Evolutionary conservation across 345 rosid genomes (phyloP).

Genomic region (Zanthoxylum bungeanum): DNA sequence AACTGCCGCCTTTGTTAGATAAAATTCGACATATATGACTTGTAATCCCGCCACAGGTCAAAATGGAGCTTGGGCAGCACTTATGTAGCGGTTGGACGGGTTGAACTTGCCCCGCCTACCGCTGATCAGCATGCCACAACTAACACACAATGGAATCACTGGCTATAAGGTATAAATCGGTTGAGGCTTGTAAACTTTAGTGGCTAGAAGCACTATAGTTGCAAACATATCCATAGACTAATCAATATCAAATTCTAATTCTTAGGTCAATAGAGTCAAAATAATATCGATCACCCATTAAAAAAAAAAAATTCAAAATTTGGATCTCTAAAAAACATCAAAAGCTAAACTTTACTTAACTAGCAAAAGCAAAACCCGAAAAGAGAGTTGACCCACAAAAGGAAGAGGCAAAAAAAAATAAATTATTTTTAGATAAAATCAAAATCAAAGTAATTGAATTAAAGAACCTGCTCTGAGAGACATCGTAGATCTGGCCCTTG

Average conservation of each 20-base stretch:
- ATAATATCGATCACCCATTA: not conserved
- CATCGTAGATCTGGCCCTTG: slow-evolving; percentile 99
- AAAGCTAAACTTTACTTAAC: not conserved
- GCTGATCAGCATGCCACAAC: too few species aligned
- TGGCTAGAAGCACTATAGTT: not conserved
- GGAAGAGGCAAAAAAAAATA: not conserved
- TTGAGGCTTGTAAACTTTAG: not conserved
- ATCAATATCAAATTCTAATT: not conserved
- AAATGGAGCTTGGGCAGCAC: too few species aligned
- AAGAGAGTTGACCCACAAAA: slow-evolving; percentile 8
- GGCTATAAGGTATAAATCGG: not conserved
- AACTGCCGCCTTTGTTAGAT: too few species aligned
- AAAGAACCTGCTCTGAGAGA: slow-evolving; percentile 85
- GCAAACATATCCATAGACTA: not conserved
- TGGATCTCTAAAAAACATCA: not conserved
- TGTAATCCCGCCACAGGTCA: too few species aligned
- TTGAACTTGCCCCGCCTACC: too few species aligned
- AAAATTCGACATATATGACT: too few species aligned
- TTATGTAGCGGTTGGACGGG: too few species aligned
- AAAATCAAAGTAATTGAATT: not conserved
- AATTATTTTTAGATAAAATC: not conserved
- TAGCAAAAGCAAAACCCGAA: not conserved
- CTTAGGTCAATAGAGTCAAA: not conserved
- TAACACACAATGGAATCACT: not conserved
- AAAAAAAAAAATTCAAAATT: not conserved